Percentiles rank a stretch among this genome's conserved stretches.
Evolutionary conservation across 768 basidiomycete genomes (phyloP).

Genomic region (Lactifluus piperatus): DNA sequence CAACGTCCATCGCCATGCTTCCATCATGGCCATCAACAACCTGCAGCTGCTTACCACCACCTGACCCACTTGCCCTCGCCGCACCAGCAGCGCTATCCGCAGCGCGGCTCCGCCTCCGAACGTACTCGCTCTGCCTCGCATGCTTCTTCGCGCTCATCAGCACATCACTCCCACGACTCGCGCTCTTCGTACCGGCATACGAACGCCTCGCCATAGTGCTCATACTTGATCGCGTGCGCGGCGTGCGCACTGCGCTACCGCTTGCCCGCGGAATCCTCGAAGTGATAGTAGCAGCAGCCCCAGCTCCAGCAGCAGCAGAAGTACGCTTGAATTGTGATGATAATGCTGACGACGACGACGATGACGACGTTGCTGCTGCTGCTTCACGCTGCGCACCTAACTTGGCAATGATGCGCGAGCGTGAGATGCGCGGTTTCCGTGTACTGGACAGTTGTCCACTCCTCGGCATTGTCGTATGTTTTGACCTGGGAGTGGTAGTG

Average conservation of each 20-base stretch:
- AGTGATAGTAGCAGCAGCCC: neutral
- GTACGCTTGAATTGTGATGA: no score
- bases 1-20: slow-evolving; percentile 18
- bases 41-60: neutral
- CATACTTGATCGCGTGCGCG: slow-evolving; percentile 41
- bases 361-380: neutral
- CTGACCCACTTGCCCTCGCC: neutral
- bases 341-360: neutral
- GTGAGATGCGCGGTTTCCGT: slow-evolving; percentile 70
- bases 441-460: slow-evolving; percentile 29
- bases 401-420: slow-evolving; percentile 71
- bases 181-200: slow-evolving; percentile 26
- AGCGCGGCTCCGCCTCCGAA: slow-evolving; percentile 43
- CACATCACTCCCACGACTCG: slow-evolving; percentile 28
- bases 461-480: slow-evolving; percentile 19
- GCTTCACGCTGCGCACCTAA: slow-evolving; percentile 65
- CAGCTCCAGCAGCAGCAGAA: slow-evolving; percentile 12
- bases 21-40: neutral
- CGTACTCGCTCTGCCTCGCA: slow-evolving; percentile 70
- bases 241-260: slow-evolving; percentile 10
- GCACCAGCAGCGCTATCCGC: slow-evolving; percentile 12
- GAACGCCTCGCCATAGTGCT: slow-evolving; percentile 28
- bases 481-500: neutral
- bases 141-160: slow-evolving; percentile 63
- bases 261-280: slow-evolving; percentile 13